A percentile compares a stretch with the other conserved stretches of the same genome.
phyloP scores from a whole-genome alignment of 73 alveolate species.

The Blepharisma japonicum region DNA sequence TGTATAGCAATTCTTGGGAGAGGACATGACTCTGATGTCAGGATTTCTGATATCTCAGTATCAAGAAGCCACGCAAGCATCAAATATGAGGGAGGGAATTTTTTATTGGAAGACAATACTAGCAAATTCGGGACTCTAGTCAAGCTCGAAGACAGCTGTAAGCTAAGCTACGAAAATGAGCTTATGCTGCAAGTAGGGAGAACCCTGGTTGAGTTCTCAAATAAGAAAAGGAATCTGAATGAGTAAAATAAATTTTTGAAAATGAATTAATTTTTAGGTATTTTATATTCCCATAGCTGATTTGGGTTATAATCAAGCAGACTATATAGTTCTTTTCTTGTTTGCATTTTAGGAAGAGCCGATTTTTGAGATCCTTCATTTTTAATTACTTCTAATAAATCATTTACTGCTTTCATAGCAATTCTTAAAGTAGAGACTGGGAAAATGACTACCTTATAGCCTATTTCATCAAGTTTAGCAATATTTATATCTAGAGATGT shows the following conservation, averaged over 20 bases:
- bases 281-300: constrained; percentile 48
- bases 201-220: background rate
- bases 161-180: background rate
- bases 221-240: no score
- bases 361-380: constrained; percentile 46
- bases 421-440: constrained; percentile 92
- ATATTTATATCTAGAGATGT: constrained; percentile 56
- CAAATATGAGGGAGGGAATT: constrained; percentile 33
- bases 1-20: constrained; percentile 40
- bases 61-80: constrained; percentile 47
- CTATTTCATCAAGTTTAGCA: constrained; percentile 52
- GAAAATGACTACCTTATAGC: constrained; percentile 82
- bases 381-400: constrained; percentile 47
- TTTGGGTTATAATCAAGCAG: constrained; percentile 61
- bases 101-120: constrained; percentile 39
- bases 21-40: constrained; percentile 54
- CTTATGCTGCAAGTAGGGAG: background rate
- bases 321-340: constrained; percentile 61
- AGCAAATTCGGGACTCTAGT: constrained; percentile 52
- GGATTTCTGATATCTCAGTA: constrained; percentile 44
- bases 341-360: constrained; percentile 54
- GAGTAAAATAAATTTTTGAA: no score
- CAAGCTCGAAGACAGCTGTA: constrained; percentile 31
- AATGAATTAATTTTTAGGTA: constrained; percentile 41
- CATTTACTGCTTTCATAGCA: constrained; percentile 82